Percentiles rank a stretch among this genome's conserved stretches.
phyloP scores from a whole-genome alignment of 495 filamentous ascomycete species.

The Penicillium desertorum region DNA sequence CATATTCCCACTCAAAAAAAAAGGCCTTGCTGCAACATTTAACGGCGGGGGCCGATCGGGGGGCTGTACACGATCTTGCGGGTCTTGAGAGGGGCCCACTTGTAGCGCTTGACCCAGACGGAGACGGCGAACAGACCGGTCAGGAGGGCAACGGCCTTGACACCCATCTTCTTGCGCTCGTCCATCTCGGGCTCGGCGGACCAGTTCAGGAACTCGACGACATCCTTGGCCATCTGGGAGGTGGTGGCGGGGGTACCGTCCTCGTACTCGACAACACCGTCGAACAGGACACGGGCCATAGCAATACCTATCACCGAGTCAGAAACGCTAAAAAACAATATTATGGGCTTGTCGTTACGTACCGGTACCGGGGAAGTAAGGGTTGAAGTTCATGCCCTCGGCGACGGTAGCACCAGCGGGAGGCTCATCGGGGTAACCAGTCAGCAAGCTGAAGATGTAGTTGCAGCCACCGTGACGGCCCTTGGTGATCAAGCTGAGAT shows the following conservation, averaged over 20 bases:
- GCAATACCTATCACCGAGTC: constrained; percentile 67
- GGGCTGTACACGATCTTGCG: constrained; percentile 88
- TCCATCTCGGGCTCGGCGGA: constrained; percentile 99
- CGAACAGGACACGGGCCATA: constrained; percentile 97
- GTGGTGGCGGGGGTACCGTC: constrained; percentile 91
- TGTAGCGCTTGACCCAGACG: constrained; percentile 99
- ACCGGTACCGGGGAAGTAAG: constrained; percentile 98
- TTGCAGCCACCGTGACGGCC: constrained; percentile 96
- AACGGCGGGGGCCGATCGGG: constrained; percentile 53
- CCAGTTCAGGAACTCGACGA: constrained; percentile 98
- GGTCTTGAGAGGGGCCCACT: constrained; percentile 94
- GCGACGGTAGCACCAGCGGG: constrained; percentile 80
- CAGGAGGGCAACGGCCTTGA: constrained; percentile 82
- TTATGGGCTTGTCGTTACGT: constrained; percentile 25
- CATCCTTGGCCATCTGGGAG: constrained; percentile 99
- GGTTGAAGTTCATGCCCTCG: constrained; percentile 97
- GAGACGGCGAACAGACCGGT: constrained; percentile 78
- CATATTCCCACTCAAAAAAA: constrained; percentile 38
- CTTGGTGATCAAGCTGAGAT: constrained; percentile 98
- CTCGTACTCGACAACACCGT: constrained; percentile 98
- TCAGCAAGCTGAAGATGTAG: constrained; percentile 96
- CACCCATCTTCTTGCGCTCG: constrained; percentile 97
- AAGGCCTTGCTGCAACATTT: constrained; percentile 30
- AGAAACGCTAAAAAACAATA: constrained; percentile 6
- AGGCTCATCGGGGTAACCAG: constrained; percentile 97